These are phyloP conservation scores for Beta corolliflora DNA, from an alignment of 179 eudicot species.

Conservation along the genomic window DNA sequence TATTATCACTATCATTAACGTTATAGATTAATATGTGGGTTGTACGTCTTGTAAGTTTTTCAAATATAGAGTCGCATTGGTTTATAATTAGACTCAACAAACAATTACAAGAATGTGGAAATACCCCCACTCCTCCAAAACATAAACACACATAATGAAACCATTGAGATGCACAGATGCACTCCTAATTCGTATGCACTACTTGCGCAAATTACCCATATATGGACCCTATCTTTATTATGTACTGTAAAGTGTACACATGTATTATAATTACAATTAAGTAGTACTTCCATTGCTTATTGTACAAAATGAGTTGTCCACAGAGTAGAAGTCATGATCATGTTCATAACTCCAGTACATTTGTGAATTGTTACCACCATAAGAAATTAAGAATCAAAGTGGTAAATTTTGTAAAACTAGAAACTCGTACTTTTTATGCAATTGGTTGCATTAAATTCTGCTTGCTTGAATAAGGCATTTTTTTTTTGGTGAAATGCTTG, in stretches of 20 bases:
- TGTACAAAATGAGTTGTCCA: background rate
- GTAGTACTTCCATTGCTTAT: background rate
- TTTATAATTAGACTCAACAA: too few relatives aligned
- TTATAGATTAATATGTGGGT: too few relatives aligned
- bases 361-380: background rate
- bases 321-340: background rate
- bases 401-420: background rate
- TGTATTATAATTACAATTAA: background rate
- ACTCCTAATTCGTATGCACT: too few relatives aligned
- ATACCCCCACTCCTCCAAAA: too few relatives aligned
- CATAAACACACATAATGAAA: too few relatives aligned
- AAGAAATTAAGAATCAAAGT: background rate
- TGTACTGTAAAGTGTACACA: too few relatives aligned
- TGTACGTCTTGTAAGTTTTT: too few relatives aligned
- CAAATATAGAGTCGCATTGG: too few relatives aligned
- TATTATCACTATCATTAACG: too few relatives aligned
- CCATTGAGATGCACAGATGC: too few relatives aligned
- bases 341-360: background rate
- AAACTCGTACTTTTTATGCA: background rate
- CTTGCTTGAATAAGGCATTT: background rate
- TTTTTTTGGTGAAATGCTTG: background rate
- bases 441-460: background rate
- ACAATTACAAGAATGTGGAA: too few relatives aligned
- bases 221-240: background rate
- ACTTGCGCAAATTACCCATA: background rate